Evolutionary conservation across 208 protist genomes (phyloP).

Genomic region (Trypanosoma vivax): DNA sequence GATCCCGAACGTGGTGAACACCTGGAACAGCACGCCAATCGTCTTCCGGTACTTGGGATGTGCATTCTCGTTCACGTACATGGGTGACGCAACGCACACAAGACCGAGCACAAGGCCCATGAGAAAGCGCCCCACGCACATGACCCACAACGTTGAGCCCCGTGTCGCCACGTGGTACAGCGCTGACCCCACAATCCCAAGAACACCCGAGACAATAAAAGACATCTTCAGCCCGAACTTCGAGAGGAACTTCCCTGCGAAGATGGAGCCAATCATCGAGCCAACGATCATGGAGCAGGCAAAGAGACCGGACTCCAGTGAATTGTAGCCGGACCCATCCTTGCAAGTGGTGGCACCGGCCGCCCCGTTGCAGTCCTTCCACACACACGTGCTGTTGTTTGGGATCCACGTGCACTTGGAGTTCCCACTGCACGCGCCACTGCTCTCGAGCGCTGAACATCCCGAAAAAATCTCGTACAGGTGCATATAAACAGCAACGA

Average conservation of each 20-base stretch:
- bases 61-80: slow-evolving; percentile 4
- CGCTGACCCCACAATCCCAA: background rate
- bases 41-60: background rate
- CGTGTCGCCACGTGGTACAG: slow-evolving; percentile 32
- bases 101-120: slow-evolving; percentile 34
- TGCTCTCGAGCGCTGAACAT: slow-evolving; percentile 26
- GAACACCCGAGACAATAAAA: background rate
- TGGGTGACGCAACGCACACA: background rate
- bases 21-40: background rate
- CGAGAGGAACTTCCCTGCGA: background rate
- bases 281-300: slow-evolving; percentile 2
- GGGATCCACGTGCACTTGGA: too few species aligned
- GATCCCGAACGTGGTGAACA: slow-evolving; percentile 2
- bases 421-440: slow-evolving; percentile 30
- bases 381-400: slow-evolving; percentile 30
- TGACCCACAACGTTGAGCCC: slow-evolving; percentile 58
- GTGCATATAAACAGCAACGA: slow-evolving; percentile 12
- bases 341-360: background rate
- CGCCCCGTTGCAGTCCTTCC: slow-evolving; percentile 42
- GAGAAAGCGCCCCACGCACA: slow-evolving; percentile 50
- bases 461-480: slow-evolving; percentile 43
- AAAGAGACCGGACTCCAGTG: background rate
- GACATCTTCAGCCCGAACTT: slow-evolving; percentile 4
- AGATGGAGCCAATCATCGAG: background rate
- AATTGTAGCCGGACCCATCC: background rate